These are phyloP conservation scores for Zygotorulaspora florentina DNA, from an alignment of 805 yeast genomes.

Conservation along the genomic window DNA sequence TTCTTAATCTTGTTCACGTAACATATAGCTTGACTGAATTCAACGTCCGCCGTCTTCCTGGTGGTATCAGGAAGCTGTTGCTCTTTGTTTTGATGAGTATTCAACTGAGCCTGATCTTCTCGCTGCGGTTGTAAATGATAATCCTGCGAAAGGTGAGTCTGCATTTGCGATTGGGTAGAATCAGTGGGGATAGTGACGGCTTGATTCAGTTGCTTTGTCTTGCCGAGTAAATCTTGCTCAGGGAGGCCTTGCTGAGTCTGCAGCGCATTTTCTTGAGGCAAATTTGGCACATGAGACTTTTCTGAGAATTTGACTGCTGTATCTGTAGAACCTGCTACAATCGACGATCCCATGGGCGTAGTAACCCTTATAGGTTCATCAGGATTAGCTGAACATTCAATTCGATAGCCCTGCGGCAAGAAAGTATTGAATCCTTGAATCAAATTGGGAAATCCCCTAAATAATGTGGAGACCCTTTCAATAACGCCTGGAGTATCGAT, in stretches of 20 bases:
- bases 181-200: not conserved
- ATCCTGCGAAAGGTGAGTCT: constrained; percentile 17
- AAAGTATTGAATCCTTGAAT: constrained; percentile 98
- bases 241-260: not conserved
- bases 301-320: constrained; percentile 1
- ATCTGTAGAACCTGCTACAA: constrained; percentile 36
- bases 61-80: constrained; percentile 8
- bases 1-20: constrained; percentile 96
- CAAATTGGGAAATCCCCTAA: constrained; percentile 87
- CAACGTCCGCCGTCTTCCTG: constrained; percentile 60
- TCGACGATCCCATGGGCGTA: constrained; percentile 89
- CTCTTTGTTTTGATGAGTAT: constrained; percentile 1
- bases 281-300: constrained; percentile 2
- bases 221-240: not conserved
- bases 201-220: not conserved
- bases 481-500: constrained; percentile 99
- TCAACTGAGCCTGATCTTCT: constrained; percentile 8
- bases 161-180: not conserved
- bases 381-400: constrained; percentile 86
- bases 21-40: constrained; percentile 93
- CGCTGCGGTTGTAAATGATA: constrained; percentile 2
- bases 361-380: constrained; percentile 90
- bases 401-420: constrained; percentile 92
- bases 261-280: not conserved
- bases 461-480: constrained; percentile 85